Percentiles rank a stretch among this genome's conserved stretches.
Evolutionary conservation across 805 yeast species (phyloP).

Genomic region (Priceomyces carsonii): DNA sequence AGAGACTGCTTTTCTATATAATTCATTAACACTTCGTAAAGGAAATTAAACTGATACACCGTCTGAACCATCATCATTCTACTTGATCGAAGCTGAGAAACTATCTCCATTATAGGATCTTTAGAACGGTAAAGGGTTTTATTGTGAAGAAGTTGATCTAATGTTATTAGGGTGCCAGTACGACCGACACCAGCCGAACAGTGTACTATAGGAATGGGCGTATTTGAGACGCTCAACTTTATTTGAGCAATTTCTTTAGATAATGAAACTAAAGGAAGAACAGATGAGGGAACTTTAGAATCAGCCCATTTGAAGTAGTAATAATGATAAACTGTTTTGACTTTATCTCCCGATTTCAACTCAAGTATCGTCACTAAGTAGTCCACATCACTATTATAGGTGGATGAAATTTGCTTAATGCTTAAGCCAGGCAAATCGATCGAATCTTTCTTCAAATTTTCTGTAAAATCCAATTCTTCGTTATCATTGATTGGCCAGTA

Average conservation of each 20-base stretch:
- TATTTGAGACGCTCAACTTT: constrained; percentile 2
- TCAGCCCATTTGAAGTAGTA: constrained; percentile 49
- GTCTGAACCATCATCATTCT: constrained; percentile 50
- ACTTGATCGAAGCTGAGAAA: constrained; percentile 26
- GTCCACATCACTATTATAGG: constrained; percentile 16
- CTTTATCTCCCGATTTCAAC: constrained; percentile 15
- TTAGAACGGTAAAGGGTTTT: not conserved
- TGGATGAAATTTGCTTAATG: constrained; percentile 18
- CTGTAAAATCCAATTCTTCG: constrained; percentile 18
- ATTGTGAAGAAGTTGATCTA: constrained; percentile 30
- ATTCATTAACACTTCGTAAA: constrained; percentile 34
- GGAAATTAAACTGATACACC: constrained; percentile 32
- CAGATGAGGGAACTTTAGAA: constrained; percentile 37
- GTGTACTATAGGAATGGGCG: constrained; percentile 32
- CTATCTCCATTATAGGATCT: constrained; percentile 31
- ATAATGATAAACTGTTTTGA: constrained; percentile 36
- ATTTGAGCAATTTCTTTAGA: constrained; percentile 19
- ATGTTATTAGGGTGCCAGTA: constrained; percentile 41
- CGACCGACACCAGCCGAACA: constrained; percentile 54
- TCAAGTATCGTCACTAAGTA: constrained; percentile 27
- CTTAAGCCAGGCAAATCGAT: constrained; percentile 19
- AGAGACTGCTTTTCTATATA: too few relatives aligned
- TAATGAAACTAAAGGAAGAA: constrained; percentile 28
- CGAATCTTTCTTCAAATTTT: constrained; percentile 17
- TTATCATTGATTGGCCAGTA: constrained; percentile 40